These are phyloP conservation scores for Pseudocohnilembus persalinus DNA, from an alignment of 169 alveolate species.

Conservation along the genomic window DNA sequence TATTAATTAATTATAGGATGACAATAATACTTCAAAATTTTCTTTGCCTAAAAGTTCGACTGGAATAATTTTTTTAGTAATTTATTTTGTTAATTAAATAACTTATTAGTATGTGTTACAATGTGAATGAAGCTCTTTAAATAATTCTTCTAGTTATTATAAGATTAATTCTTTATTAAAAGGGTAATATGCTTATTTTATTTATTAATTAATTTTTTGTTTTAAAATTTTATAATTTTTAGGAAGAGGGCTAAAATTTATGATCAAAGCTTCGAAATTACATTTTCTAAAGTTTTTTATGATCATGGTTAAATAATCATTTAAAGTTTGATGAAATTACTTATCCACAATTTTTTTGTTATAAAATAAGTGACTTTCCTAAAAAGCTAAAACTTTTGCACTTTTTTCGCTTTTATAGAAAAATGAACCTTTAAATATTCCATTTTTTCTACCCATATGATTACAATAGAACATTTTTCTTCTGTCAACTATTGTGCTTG, in stretches of 20 bases:
- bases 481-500: slow-evolving; percentile 1
- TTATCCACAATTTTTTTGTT: not conserved
- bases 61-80: slow-evolving; percentile 21
- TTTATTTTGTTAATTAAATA: slow-evolving; percentile 6
- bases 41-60: slow-evolving; percentile 29
- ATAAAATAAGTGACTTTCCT: not conserved
- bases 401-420: not conserved
- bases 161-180: not conserved
- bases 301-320: not conserved
- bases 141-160: not conserved
- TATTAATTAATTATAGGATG: not conserved
- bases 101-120: slow-evolving; percentile 7
- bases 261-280: not conserved
- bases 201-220: not conserved
- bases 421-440: not conserved
- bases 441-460: slow-evolving; percentile 31
- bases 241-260: not conserved
- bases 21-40: slow-evolving; percentile 20
- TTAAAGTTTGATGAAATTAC: not conserved
- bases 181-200: not conserved
- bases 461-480: slow-evolving; percentile 16
- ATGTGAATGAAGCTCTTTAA: slow-evolving; percentile 5
- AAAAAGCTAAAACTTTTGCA: too few relatives aligned
- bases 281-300: not conserved
- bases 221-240: too few relatives aligned